phyloP scores from a whole-genome alignment of 2,329 filamentous ascomycete species.

The Reticulascus tulasneorum region DNA sequence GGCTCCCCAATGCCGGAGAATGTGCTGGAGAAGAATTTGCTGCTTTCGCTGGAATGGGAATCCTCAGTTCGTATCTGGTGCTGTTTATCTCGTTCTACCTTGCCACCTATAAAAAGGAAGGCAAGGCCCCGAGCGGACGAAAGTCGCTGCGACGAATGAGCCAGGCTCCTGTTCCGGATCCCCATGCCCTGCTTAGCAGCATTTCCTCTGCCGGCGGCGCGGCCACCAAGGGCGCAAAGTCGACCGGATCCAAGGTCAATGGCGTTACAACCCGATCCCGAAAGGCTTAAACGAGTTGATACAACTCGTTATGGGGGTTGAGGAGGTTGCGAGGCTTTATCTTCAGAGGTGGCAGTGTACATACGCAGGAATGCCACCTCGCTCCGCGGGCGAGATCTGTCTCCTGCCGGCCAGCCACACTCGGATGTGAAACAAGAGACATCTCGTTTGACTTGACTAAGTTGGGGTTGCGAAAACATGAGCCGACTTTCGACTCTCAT shows the following conservation, averaged over 20 bases:
- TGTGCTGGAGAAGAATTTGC: constrained; percentile 97
- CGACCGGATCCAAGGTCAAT: constrained; percentile 54
- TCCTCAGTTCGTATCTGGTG: constrained; percentile 90
- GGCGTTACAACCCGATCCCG: constrained; percentile 63
- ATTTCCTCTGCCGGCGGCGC: constrained; percentile 53
- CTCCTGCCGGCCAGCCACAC: too few species aligned
- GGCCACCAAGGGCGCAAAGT: constrained; percentile 47
- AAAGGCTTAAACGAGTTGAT: constrained; percentile 68
- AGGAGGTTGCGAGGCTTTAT: too few species aligned
- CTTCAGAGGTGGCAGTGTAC: too few species aligned
- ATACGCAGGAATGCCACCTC: too few species aligned
- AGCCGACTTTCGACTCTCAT: too few species aligned
- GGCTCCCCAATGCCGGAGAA: constrained; percentile 76
- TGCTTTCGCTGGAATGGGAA: constrained; percentile 85
- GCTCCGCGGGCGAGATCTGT: too few species aligned
- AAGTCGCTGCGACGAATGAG: constrained; percentile 68
- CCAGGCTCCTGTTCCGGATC: constrained; percentile 71
- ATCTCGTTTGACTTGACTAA: too few species aligned
- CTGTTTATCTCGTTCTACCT: constrained; percentile 99
- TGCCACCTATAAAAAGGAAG: constrained; percentile 87
- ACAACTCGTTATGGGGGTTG: too few species aligned
- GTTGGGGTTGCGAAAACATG: too few species aligned
- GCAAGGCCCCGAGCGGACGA: constrained; percentile 74
- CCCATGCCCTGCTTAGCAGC: too few species aligned
- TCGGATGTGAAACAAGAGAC: too few species aligned